phyloP scores from a whole-genome alignment of 129 eudicot genomes.

The Logfia minima region DNA sequence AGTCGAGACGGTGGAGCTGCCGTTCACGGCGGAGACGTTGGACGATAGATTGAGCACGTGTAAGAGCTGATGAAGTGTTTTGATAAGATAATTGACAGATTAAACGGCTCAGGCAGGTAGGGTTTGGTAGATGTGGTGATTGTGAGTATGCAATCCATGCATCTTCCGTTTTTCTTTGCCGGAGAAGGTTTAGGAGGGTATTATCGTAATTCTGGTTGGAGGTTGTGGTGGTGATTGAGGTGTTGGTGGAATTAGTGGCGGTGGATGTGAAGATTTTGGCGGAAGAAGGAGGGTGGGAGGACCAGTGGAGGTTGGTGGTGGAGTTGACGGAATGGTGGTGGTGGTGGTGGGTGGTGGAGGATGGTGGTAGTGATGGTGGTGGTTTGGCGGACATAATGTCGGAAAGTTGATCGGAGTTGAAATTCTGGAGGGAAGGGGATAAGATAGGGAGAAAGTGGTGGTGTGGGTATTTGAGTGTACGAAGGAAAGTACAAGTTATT shows the following conservation, averaged over 20 bases:
- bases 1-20: conserved; percentile 91
- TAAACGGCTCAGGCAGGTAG: conserved; percentile 87
- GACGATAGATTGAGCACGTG: conserved; percentile 81
- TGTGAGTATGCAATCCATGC: conserved; percentile 75
- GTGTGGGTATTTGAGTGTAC: conserved; percentile 43
- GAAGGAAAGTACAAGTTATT: conserved; percentile 30
- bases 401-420: conserved; percentile 9
- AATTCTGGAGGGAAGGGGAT: conserved; percentile 25
- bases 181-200: conserved; percentile 64
- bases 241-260: conserved; percentile 14
- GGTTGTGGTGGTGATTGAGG: conserved; percentile 1
- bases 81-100: conserved; percentile 74
- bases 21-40: conserved; percentile 73
- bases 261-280: conserved; percentile 30
- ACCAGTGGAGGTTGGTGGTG: conserved; percentile 40
- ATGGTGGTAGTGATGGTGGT: conserved; percentile 34
- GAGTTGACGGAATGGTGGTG: conserved; percentile 17
- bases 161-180: conserved; percentile 82
- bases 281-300: conserved; percentile 36
- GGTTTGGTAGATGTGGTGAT: conserved; percentile 55
- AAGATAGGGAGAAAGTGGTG: conserved; percentile 27
- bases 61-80: conserved; percentile 57
- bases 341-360: conserved; percentile 30
- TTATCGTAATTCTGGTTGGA: conserved; percentile 30
- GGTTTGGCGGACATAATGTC: conserved; percentile 54